Evolutionary conservation across 345 rosid genomes (phyloP), one percentile per base, ranked within the genome.

Genomic region (Rhizophora mangle): DNA sequence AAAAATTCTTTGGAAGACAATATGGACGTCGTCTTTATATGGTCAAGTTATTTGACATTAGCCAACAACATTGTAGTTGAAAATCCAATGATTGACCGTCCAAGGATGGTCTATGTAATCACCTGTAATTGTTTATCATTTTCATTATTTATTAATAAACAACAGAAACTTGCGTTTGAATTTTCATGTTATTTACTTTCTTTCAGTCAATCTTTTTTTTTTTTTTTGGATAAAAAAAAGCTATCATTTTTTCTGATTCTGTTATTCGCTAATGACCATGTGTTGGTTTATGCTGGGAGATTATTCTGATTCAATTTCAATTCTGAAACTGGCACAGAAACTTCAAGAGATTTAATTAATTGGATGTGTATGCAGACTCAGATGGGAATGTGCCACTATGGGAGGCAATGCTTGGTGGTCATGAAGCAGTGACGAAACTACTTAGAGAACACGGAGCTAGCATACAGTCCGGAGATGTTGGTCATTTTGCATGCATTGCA

Each of bases 321-420:
- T 11, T 29, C 51, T 24, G 29, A 34, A 34, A 24, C 13, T 37
- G 39, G 18, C 65, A 13, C 16, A 20, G 6, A 15, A 19, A 62
- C 57, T 34, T 60, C 46, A n/a, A 36, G 36, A 26, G 36, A 36
- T 62, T 63, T 62, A 64, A 61, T 31, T 22, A 7, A 18, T 6
- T 10, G 49, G 65, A 68, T 67, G 30, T 67, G 30, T 39, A 47
- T 80, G 82, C 84, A 91, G 97, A 91, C 63, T 61, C 82, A 0
- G 93, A 91, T 7, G 96, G 95, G 62, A 87, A 68, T 67, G 83
- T 85, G 43, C 97, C 97, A 9, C 46, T 94, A 29, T 94, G 96
- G 97, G 96, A 88, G 71, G 97, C 97, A 64, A 79, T 89, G 85
- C 65, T 78, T 67, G 87, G 71, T 34, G 86, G 93, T 6, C 87